phyloP scores from a whole-genome alignment of 2,329 filamentous ascomycete genomes.

The Aspergillus intermedius region DNA sequence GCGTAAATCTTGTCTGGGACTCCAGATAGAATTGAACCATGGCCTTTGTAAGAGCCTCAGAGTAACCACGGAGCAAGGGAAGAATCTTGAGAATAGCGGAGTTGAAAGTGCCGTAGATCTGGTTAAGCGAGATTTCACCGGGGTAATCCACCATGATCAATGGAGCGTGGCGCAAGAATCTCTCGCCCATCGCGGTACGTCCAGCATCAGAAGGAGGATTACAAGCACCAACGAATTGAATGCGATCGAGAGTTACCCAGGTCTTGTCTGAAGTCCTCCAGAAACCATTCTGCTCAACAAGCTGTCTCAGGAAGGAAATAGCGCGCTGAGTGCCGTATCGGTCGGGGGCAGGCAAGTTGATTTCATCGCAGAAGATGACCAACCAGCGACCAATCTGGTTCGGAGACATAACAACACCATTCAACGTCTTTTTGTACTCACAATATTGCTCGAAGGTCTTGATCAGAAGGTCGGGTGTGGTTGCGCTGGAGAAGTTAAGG shows the following conservation, averaged over 20 bases:
- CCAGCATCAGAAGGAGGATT: slow-evolving; percentile 97
- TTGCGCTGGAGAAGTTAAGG: slow-evolving; percentile 98
- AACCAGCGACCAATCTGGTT: slow-evolving; percentile 97
- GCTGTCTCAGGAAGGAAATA: slow-evolving; percentile 92
- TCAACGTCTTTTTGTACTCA: slow-evolving; percentile 98
- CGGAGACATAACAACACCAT: slow-evolving; percentile 89
- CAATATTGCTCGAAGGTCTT: slow-evolving; percentile 99
- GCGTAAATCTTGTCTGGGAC: slow-evolving; percentile 89
- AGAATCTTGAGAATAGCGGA: slow-evolving; percentile 94
- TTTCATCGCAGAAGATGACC: slow-evolving; percentile 98
- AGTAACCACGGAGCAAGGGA: slow-evolving; percentile 87
- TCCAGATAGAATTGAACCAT: slow-evolving; percentile 97
- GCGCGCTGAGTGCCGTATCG: slow-evolving; percentile 96
- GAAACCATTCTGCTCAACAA: slow-evolving; percentile 98
- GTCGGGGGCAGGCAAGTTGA: slow-evolving; percentile 96
- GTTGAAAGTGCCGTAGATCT: slow-evolving; percentile 99
- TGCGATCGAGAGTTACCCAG: slow-evolving; percentile 95
- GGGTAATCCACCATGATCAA: slow-evolving; percentile 99
- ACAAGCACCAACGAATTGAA: slow-evolving; percentile 97
- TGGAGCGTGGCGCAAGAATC: slow-evolving; percentile 95
- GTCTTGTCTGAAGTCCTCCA: slow-evolving; percentile 97
- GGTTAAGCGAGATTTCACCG: slow-evolving; percentile 84
- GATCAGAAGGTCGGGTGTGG: slow-evolving; percentile 92
- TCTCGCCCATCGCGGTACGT: slow-evolving; percentile 83
- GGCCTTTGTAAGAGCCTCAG: slow-evolving; percentile 85